A percentile compares a stretch with the other conserved stretches of the same genome.
phyloP scores from a whole-genome alignment of 2,329 filamentous ascomycete species.

The Pyrenochaeta sp. region DNA sequence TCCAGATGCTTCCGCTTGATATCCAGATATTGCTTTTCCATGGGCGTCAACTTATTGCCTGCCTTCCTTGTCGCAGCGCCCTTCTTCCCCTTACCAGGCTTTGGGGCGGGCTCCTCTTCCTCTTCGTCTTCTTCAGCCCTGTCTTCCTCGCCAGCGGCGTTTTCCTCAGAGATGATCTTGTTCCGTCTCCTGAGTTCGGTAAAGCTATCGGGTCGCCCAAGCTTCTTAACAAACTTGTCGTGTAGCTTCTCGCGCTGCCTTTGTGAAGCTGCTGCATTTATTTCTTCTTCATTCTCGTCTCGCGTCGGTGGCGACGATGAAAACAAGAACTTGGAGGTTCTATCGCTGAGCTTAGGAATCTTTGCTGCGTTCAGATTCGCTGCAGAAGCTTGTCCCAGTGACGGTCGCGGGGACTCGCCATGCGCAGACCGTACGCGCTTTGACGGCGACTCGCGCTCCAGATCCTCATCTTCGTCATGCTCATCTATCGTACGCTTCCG shows the following conservation, averaged over 20 bases:
- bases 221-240: slow-evolving; percentile 85
- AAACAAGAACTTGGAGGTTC: slow-evolving; percentile 68
- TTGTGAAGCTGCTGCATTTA: slow-evolving; percentile 61
- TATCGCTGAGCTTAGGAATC: slow-evolving; percentile 51
- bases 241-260: slow-evolving; percentile 77
- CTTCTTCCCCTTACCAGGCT: slow-evolving; percentile 60
- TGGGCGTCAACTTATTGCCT: slow-evolving; percentile 86
- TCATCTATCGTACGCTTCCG: slow-evolving; percentile 50
- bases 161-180: slow-evolving; percentile 63
- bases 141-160: slow-evolving; percentile 60
- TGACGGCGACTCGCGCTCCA: slow-evolving; percentile 33
- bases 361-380: slow-evolving; percentile 37
- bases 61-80: slow-evolving; percentile 70
- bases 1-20: slow-evolving; percentile 93
- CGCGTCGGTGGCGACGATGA: slow-evolving; percentile 57
- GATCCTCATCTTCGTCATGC: slow-evolving; percentile 46
- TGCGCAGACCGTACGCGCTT: slow-evolving; percentile 49
- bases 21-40: slow-evolving; percentile 92
- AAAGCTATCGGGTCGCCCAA: slow-evolving; percentile 85
- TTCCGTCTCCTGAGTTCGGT: slow-evolving; percentile 70
- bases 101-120: slow-evolving; percentile 63
- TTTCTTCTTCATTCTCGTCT: slow-evolving; percentile 49
- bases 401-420: slow-evolving; percentile 29
- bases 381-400: slow-evolving; percentile 32
- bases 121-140: slow-evolving; percentile 63